Evolutionary conservation across 179 eudicot genomes (phyloP).

Genomic region (Spergularia azorica): DNA sequence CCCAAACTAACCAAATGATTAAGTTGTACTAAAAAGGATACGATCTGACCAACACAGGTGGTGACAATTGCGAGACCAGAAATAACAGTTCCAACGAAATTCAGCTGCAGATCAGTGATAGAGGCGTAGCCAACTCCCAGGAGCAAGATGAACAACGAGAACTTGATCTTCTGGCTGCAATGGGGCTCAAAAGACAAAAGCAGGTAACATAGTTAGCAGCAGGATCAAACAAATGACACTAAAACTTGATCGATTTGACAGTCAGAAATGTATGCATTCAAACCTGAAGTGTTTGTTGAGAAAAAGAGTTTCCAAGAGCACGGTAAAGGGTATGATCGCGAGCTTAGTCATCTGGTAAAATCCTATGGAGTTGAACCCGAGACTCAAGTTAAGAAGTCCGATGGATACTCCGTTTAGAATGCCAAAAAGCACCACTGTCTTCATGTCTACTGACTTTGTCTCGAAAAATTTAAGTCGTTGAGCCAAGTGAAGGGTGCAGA

Average conservation of each 20-base stretch:
- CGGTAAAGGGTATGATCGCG: conserved; percentile 95
- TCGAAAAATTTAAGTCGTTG: conserved; percentile 80
- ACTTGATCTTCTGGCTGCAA: conserved; percentile 80
- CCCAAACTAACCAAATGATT: background rate
- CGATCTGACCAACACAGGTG: conserved; percentile 94
- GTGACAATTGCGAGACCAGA: conserved; percentile 82
- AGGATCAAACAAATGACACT: background rate
- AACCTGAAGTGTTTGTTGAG: conserved; percentile 90
- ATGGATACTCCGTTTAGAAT: conserved; percentile 82
- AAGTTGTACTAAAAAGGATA: conserved; percentile 42
- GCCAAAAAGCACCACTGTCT: conserved; percentile 79
- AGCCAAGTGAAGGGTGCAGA: conserved; percentile 75
- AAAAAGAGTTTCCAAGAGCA: conserved; percentile 77
- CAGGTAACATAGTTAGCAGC: background rate
- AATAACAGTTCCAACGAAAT: conserved; percentile 71
- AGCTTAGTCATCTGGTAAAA: conserved; percentile 98
- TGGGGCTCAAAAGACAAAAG: background rate
- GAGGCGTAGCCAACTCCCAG: conserved; percentile 93
- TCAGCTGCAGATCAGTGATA: conserved; percentile 88
- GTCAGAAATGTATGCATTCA: background rate
- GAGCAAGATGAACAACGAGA: conserved; percentile 65
- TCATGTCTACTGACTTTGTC: conserved; percentile 73
- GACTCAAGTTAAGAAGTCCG: conserved; percentile 85
- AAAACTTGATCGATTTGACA: background rate
- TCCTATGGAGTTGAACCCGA: conserved; percentile 93